Evolutionary conservation across 2,329 filamentous ascomycete genomes (phyloP).

Genomic region (Didymella keratinophila): DNA sequence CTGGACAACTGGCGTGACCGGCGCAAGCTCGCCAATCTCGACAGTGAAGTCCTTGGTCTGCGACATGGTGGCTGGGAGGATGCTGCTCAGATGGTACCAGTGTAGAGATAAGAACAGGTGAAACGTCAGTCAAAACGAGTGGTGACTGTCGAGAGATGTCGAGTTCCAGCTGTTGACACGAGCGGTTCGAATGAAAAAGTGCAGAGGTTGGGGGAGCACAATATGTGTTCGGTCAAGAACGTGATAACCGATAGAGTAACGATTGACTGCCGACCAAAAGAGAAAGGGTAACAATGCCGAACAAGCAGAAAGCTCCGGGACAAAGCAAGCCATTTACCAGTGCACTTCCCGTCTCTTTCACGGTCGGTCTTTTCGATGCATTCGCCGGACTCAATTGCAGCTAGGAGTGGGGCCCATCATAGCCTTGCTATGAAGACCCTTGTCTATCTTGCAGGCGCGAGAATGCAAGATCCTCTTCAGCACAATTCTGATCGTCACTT

Average conservation of each 20-base stretch:
- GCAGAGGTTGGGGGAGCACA: conserved; percentile 7
- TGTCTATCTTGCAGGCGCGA: conserved; percentile 11
- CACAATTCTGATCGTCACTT: conserved; percentile 9
- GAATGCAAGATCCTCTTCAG: conserved; percentile 7
- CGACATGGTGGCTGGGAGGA: conserved; percentile 29
- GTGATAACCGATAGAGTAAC: not conserved
- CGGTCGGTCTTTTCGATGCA: not conserved
- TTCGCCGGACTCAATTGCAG: not conserved
- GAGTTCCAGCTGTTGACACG: not conserved
- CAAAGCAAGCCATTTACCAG: not conserved
- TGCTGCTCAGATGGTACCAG: not conserved
- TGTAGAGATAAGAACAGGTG: not conserved
- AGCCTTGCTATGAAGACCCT: conserved; percentile 4
- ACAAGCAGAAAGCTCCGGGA: not conserved
- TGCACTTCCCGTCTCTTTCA: not conserved
- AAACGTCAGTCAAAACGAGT: conserved; percentile 33
- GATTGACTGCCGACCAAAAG: not conserved
- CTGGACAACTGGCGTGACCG: conserved; percentile 19
- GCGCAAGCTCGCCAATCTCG: conserved; percentile 35
- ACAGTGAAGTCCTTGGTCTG: conserved; percentile 37
- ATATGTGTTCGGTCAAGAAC: conserved; percentile 2
- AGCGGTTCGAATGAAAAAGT: not conserved
- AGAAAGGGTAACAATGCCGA: not conserved
- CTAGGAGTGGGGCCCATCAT: conserved; percentile 6
- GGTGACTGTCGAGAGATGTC: conserved; percentile 26